Conservation (phyloP, 2,329 filamentous ascomycete genomes). For the Anisogramma anomala region DNA sequence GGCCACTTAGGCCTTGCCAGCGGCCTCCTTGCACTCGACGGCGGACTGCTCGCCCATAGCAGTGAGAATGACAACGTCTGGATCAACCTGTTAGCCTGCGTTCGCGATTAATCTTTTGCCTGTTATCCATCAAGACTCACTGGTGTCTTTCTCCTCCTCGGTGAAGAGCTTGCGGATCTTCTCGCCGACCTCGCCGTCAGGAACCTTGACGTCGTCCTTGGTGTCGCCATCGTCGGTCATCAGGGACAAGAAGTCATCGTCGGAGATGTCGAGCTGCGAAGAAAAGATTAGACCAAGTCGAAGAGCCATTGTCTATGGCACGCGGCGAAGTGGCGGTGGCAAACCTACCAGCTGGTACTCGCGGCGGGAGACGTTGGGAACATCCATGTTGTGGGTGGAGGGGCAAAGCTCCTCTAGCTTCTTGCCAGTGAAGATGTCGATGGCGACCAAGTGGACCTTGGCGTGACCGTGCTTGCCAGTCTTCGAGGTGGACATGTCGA, state of each 20-base stretch:
- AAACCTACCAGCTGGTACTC: slow-evolving; percentile 87
- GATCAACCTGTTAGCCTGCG: slow-evolving; percentile 17
- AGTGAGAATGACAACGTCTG: slow-evolving; percentile 84
- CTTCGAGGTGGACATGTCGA: slow-evolving; percentile 99
- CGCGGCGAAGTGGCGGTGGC: not conserved
- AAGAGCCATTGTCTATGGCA: slow-evolving; percentile 6
- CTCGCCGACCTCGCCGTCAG: slow-evolving; percentile 78
- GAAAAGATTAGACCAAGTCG: not conserved
- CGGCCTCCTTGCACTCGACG: slow-evolving; percentile 91
- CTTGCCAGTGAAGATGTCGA: slow-evolving; percentile 99
- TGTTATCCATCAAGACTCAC: slow-evolving; percentile 45
- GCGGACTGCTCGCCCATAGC: slow-evolving; percentile 92
- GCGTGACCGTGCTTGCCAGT: slow-evolving; percentile 99
- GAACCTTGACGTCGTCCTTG: slow-evolving; percentile 93
- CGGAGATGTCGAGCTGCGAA: slow-evolving; percentile 75
- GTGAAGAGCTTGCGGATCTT: slow-evolving; percentile 75
- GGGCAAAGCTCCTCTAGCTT: slow-evolving; percentile 98
- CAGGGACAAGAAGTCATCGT: slow-evolving; percentile 89
- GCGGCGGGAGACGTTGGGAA: slow-evolving; percentile 80
- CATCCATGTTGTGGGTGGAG: slow-evolving; percentile 96
- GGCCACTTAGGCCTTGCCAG: slow-evolving; percentile 29
- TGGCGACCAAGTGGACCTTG: slow-evolving; percentile 96
- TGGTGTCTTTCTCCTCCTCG: slow-evolving; percentile 80
- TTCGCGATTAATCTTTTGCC: not conserved
- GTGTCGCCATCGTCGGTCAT: slow-evolving; percentile 76